Evolutionary conservation across 2,329 filamentous ascomycete genomes (phyloP).

Genomic region (Colletotrichum musicola): DNA sequence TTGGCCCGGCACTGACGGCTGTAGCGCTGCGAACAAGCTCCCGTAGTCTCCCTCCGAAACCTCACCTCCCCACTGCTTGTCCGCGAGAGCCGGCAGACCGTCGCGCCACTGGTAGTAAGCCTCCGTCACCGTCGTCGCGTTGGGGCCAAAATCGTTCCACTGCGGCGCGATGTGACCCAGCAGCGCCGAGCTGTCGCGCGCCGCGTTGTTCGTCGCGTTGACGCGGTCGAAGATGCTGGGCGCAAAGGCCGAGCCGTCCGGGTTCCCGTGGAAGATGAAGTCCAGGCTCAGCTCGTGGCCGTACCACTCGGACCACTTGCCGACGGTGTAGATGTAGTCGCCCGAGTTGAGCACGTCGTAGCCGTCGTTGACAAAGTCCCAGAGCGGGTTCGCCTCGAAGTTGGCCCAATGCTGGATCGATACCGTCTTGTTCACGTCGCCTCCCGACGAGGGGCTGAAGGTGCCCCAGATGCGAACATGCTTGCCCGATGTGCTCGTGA

Average conservation of each 20-base stretch:
- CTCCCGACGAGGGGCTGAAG: slow-evolving; percentile 37
- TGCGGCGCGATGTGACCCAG: slow-evolving; percentile 42
- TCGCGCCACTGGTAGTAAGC: slow-evolving; percentile 45
- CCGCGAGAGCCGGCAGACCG: slow-evolving; percentile 43
- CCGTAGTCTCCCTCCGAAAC: slow-evolving; percentile 21
- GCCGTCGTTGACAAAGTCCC: slow-evolving; percentile 42
- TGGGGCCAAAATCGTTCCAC: slow-evolving; percentile 45
- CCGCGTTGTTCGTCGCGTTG: slow-evolving; percentile 40
- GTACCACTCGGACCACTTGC: slow-evolving; percentile 41
- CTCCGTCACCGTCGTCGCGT: slow-evolving; percentile 43
- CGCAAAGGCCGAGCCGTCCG: slow-evolving; percentile 38
- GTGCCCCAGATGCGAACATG: slow-evolving; percentile 67
- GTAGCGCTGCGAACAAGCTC: slow-evolving; percentile 38
- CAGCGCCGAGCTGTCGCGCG: slow-evolving; percentile 33
- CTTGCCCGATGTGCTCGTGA: slow-evolving; percentile 49
- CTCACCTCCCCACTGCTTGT: slow-evolving; percentile 46
- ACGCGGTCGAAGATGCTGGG: slow-evolving; percentile 43
- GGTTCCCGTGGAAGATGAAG: slow-evolving; percentile 41
- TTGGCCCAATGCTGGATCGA: slow-evolving; percentile 53
- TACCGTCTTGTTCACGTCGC: slow-evolving; percentile 39
- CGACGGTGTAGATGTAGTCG: slow-evolving; percentile 43
- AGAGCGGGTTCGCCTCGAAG: slow-evolving; percentile 40
- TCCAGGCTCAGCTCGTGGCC: slow-evolving; percentile 38
- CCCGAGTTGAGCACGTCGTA: slow-evolving; percentile 45
- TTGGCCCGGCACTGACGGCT: slow-evolving; percentile 41